Conservation (phyloP, 129 eudicot species). For the Flaveria sonorensis region DNA sequence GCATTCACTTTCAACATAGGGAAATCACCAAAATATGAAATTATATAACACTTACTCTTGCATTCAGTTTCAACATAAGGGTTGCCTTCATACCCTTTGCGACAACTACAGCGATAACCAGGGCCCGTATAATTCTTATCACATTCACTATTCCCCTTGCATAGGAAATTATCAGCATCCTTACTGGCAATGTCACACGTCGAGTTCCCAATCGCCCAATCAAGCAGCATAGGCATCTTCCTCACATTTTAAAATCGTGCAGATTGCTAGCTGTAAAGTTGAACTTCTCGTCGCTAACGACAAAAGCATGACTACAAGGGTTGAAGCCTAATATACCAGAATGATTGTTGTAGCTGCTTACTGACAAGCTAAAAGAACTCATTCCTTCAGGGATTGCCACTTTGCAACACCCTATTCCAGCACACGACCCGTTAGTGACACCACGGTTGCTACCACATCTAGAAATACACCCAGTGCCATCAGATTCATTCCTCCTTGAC, state of each 20-base stretch:
- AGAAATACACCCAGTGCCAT: conserved; percentile 24
- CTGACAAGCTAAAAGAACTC: fast-evolving
- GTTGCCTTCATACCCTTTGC: conserved; percentile 23
- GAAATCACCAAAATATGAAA: not conserved
- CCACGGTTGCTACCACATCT: not conserved
- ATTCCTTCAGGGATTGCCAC: conserved; percentile 18
- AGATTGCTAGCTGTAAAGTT: conserved; percentile 8
- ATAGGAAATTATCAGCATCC: not conserved
- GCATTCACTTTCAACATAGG: not conserved
- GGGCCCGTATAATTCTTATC: conserved; percentile 4
- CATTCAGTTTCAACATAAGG: conserved; percentile 13
- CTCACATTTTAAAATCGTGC: not conserved
- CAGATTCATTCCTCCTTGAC: not conserved
- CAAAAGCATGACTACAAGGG: conserved; percentile 43
- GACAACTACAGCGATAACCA: conserved; percentile 35
- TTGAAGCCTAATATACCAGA: not conserved
- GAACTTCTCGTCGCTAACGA: not conserved
- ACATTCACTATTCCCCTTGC: conserved; percentile 29
- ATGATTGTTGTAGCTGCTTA: conserved; percentile 23
- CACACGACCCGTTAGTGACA: conserved; percentile 25
- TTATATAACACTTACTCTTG: conserved; percentile 11
- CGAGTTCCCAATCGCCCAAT: conserved; percentile 37
- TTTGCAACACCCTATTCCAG: conserved; percentile 44
- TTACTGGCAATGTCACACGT: not conserved
- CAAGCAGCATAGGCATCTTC: conserved; percentile 36